Evolutionary conservation across 2,329 filamentous ascomycete genomes (phyloP), one percentile per base, ranked within the genome.

Genomic region (Incumbomyces delicatus): DNA sequence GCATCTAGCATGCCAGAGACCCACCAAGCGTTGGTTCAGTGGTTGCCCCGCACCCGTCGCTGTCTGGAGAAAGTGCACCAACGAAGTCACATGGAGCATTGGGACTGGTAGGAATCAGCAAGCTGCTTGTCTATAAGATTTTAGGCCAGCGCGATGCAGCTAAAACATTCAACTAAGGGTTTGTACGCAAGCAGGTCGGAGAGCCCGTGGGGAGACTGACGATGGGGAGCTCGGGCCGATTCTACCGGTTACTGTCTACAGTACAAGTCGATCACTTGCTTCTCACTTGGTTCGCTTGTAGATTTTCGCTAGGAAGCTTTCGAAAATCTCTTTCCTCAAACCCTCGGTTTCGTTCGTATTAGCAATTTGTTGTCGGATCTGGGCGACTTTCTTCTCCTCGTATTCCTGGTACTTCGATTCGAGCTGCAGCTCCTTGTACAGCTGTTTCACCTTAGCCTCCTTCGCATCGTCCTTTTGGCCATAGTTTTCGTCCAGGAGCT

Each of bases 201-300:
- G 22, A 27, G 22, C 22, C 22, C 22, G 22, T 27, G 22, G 22
- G 22, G 22, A 27, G 22, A 27, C 8, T 27, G 22, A 27, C 5
- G 5, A 27, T 5, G 22, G 8, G 4, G 22, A 27, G 22, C 22
- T 27, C 8, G 22, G 22, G 5, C 22, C 8, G 8, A 5, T 27
- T 27, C n/a, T n/a, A n/a, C n/a, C n/a, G n/a, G n/a, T n/a, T n/a
- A n/a, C n/a, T n/a, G n/a, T n/a, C n/a, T n/a, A n/a, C n/a, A n/a
- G n/a, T n/a, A n/a, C n/a, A n/a, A n/a, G n/a, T 27, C 22, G 8
- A 27, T 27, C 22, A 27, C 22, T 27, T 27, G 22, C 22, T 27
- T 63, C 92, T n/a, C n/a, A n/a, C 72, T 95, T 96, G 77, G 80
- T 92, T 63, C 92, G 78, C 81, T 95, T 95, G 78, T 96, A 96